Evolutionary conservation across 495 filamentous ascomycete genomes (phyloP).

Genomic region (Tuber calosporum): DNA sequence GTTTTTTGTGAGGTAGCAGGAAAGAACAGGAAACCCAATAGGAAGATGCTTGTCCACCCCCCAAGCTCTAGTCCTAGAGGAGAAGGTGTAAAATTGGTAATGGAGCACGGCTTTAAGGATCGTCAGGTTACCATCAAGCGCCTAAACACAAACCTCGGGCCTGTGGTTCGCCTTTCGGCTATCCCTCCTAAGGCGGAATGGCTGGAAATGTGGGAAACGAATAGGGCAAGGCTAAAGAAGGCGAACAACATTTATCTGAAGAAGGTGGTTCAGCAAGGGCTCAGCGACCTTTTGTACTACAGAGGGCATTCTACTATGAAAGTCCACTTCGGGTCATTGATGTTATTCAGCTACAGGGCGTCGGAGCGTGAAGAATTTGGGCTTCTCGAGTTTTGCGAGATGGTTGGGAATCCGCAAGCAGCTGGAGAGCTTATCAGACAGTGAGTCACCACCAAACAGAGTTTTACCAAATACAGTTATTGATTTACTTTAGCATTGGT

Average conservation of each 20-base stretch:
- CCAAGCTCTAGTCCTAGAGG: slow-evolving; percentile 21
- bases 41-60: slow-evolving; percentile 26
- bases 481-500: slow-evolving; percentile 26
- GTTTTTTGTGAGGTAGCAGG: slow-evolving; percentile 35
- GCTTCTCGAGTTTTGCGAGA: slow-evolving; percentile 22
- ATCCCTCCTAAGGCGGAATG: slow-evolving; percentile 24
- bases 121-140: slow-evolving; percentile 37
- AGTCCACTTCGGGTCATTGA: slow-evolving; percentile 36
- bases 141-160: slow-evolving; percentile 6
- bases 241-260: slow-evolving; percentile 34
- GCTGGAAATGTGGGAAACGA: slow-evolving; percentile 22
- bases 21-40: slow-evolving; percentile 29
- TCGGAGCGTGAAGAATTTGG: slow-evolving; percentile 14
- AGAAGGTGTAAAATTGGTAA: slow-evolving; percentile 4
- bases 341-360: slow-evolving; percentile 33
- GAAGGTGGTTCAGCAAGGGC: slow-evolving; percentile 19
- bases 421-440: slow-evolving; percentile 33
- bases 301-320: slow-evolving; percentile 35
- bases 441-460: slow-evolving; percentile 12
- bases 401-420: slow-evolving; percentile 22
- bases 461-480: background rate
- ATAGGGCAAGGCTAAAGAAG: slow-evolving; percentile 10
- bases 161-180: slow-evolving; percentile 17
- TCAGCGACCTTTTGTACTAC: slow-evolving; percentile 35
- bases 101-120: slow-evolving; percentile 23